Evolutionary conservation across 192 early-diverging fungal species (phyloP).

Genomic region (Pilobolus umbonatus): DNA sequence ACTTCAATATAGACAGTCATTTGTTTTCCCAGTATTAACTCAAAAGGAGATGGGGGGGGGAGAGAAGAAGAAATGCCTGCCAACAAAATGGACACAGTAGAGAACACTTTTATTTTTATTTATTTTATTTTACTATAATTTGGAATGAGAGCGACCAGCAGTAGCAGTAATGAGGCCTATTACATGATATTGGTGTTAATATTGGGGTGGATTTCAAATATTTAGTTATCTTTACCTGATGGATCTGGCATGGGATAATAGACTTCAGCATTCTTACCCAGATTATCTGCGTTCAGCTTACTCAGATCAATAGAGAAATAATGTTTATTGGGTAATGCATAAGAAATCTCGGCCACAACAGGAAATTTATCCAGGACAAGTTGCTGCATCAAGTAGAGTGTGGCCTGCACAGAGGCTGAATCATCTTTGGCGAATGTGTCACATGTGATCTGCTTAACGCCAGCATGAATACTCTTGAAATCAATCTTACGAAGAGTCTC

Average conservation of each 20-base stretch:
- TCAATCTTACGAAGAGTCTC: constrained; percentile 33
- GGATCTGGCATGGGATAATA: constrained; percentile 73
- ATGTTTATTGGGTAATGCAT: constrained; percentile 76
- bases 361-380: constrained; percentile 54
- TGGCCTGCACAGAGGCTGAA: constrained; percentile 75
- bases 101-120: not conserved
- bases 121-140: constrained; percentile 22
- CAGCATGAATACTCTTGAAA: constrained; percentile 52
- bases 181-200: no score
- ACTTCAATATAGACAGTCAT: no score
- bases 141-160: constrained; percentile 48
- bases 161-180: constrained; percentile 70
- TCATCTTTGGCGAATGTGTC: constrained; percentile 75
- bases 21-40: no score
- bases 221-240: constrained; percentile 40
- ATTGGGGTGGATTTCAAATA: not conserved
- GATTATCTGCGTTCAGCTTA: constrained; percentile 64
- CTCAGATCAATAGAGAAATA: constrained; percentile 69
- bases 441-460: constrained; percentile 60
- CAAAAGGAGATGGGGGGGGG: not conserved
- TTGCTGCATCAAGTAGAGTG: constrained; percentile 74
- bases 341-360: constrained; percentile 54
- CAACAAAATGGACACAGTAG: not conserved
- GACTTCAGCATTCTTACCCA: constrained; percentile 59
- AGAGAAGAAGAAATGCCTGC: not conserved